Percentiles rank a stretch among this genome's conserved stretches.
phyloP scores from a whole-genome alignment of 2,329 filamentous ascomycete genomes.

The Tolypocladium tundrense region DNA sequence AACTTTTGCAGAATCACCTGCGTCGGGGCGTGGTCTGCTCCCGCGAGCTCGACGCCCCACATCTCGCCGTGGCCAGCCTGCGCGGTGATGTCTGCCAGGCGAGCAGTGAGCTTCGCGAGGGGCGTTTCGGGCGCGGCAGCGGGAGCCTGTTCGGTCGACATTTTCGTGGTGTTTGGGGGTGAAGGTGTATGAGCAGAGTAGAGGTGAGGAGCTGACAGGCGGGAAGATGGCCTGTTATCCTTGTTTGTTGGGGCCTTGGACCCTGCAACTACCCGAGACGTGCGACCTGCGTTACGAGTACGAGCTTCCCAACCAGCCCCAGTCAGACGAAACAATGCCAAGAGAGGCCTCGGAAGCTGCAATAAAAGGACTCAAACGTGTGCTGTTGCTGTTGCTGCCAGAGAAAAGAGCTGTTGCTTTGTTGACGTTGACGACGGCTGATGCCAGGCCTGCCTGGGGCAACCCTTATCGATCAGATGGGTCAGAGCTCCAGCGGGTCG shows the following conservation, averaged over 20 bases:
- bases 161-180: background rate
- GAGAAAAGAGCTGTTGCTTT: background rate
- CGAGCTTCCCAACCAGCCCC: background rate
- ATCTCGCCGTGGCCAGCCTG: slow-evolving; percentile 61
- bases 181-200: background rate
- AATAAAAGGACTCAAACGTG: background rate
- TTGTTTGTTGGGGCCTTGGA: background rate
- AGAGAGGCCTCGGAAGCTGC: background rate
- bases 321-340: background rate
- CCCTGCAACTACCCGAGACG: background rate
- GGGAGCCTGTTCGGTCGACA: background rate
- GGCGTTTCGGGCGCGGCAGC: slow-evolving; percentile 16
- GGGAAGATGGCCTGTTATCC: background rate
- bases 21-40: slow-evolving; percentile 54
- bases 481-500: background rate
- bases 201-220: background rate
- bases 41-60: slow-evolving; percentile 67
- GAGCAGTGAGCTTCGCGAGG: slow-evolving; percentile 46
- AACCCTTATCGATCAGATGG: background rate
- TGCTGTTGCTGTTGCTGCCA: background rate
- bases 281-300: background rate
- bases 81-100: slow-evolving; percentile 46
- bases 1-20: slow-evolving; percentile 88
- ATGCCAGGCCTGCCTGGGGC: background rate
- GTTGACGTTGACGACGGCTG: background rate